Evolutionary conservation across 805 yeast species (phyloP), one percentile per base, ranked within the genome.

Genomic region (Teunomyces pallodes): DNA sequence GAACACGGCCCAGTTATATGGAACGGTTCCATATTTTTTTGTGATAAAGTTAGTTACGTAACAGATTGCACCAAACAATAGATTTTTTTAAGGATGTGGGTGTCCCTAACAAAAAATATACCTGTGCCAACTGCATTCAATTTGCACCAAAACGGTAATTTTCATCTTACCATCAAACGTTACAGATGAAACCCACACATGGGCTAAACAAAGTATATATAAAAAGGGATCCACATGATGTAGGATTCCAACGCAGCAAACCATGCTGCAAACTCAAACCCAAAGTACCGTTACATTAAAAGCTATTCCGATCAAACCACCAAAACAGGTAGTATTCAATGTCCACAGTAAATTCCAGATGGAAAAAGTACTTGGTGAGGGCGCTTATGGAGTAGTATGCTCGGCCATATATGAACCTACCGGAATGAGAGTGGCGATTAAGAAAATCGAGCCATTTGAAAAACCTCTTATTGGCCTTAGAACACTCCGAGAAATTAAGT

Each of bases 341-440:
- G 79, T 86, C 12, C 80, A 85, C 3, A 76, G 79, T 42, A 81
- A 79, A 54, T 87, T 82, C 60, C 80, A 80, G 50, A 76, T 86
- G 6, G 69, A 72, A 14, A 81, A 80, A 49, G 70, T 84, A 4
- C 69, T 87, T 5, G 95, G 95, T 4, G 88, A 85, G 62, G 95
- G 95, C 1, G 90, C 94, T 0, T 87, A 87, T 55, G 94, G 95
- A 0, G 77, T 86, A 2, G 95, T 87, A 4, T 85, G 87, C 42
- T 75, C 82, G 3, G 94, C 90, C 0, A 62, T 75, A 9, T 89
- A 85, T 55, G 74, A 73, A 49, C 83, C 85, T 9, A 74, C 87
- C 1, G 76, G 79, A 14, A 75, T 79, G 1, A 72, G 74, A 50
- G 94, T 87, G 2, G 95, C 95, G 0, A 86, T 87, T 49, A 87